Base-by-base conservation (phyloP, 768 basidiomycete species). In the Suillus spraguei region DNA sequence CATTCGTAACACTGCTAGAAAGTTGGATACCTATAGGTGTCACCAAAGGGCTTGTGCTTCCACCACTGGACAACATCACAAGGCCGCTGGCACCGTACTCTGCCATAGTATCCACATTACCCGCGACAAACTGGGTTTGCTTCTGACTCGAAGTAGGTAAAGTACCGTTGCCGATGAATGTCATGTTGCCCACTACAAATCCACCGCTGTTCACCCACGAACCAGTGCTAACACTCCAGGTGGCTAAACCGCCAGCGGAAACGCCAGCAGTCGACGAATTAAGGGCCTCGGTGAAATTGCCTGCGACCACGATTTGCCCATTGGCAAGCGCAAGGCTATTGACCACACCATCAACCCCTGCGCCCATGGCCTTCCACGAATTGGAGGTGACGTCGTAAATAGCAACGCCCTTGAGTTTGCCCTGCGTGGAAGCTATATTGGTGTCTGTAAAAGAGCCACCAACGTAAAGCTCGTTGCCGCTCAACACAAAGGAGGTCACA, bases 401-500 rank as follows among this genome's bases (percentile, higher is more conserved):
- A 0, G 89, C 94, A 38, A 97, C 75, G 41, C 87, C 83, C 50
- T 74, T 75, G 41, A 94, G 77, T 39, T 75, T 78, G 60, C 84
- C 83, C 53, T 82, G 77, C 2, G 80, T 82, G 0, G 88, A 85
- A 17, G 81, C 77, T 6, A 81, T 78, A 2, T 74, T 73, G 0
- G 94, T 91, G 65, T 91, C 88, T 0, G 81, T 83, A 79, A 99
- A 99, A 0, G 87, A 80, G 1, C 97, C 97, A n/a, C 94, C 97
- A 46, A 96, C 87, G 72, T 84, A 97, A 13, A 99, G 75, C 22
- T 79, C 79, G 68, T 91, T 82, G 13, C 85, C 87, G 60, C 82
- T 77, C 38, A 90, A 69, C n/a, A 83, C 79, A 46, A 96, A 72
- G 0, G 92, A 83, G 10, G 83, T 80, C 10, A 99, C 93, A 10